Percentiles rank a stretch among this genome's conserved stretches.
Evolutionary conservation across 2,329 filamentous ascomycete genomes (phyloP).

Genomic region (Stachybotrys chartarum): DNA sequence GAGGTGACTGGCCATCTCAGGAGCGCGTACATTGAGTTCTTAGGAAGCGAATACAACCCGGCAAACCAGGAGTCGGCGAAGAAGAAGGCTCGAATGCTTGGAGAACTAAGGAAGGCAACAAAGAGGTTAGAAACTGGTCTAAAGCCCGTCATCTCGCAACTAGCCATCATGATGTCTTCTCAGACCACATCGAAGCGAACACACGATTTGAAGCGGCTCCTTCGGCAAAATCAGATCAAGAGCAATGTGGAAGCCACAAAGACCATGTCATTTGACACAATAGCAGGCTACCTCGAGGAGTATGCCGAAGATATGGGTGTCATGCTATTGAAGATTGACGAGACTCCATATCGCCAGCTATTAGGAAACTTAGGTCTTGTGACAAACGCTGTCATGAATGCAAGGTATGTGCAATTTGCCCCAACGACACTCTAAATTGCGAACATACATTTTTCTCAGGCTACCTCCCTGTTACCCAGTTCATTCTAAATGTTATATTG

Average conservation of each 20-base stretch:
- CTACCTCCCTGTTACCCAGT: too few relatives aligned
- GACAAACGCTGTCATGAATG: constrained; percentile 1
- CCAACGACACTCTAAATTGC: too few relatives aligned
- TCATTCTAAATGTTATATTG: neutral
- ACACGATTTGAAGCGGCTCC: constrained; percentile 9
- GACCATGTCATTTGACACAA: constrained; percentile 8
- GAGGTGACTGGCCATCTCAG: neutral
- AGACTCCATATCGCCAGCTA: constrained; percentile 4
- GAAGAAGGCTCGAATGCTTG: constrained; percentile 4
- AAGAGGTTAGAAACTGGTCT: constrained; percentile 4
- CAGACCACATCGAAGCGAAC: constrained; percentile 10
- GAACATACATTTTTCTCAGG: too few relatives aligned
- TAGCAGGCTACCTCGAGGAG: constrained; percentile 8
- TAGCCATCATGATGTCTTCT: constrained; percentile 8
- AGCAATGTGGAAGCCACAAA: constrained; percentile 9
- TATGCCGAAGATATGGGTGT: constrained; percentile 10
- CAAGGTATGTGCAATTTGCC: constrained; percentile 1
- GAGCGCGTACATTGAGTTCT: neutral
- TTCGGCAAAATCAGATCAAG: constrained; percentile 8
- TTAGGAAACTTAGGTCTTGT: constrained; percentile 2
- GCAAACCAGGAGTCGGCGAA: constrained; percentile 2
- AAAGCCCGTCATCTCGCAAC: constrained; percentile 6
- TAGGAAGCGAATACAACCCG: neutral
- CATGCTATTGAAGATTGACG: constrained; percentile 10
- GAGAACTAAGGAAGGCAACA: constrained; percentile 4